Evolutionary conservation across 192 early-diverging fungal species (phyloP).

Genomic region (Coemansia aciculifera): DNA sequence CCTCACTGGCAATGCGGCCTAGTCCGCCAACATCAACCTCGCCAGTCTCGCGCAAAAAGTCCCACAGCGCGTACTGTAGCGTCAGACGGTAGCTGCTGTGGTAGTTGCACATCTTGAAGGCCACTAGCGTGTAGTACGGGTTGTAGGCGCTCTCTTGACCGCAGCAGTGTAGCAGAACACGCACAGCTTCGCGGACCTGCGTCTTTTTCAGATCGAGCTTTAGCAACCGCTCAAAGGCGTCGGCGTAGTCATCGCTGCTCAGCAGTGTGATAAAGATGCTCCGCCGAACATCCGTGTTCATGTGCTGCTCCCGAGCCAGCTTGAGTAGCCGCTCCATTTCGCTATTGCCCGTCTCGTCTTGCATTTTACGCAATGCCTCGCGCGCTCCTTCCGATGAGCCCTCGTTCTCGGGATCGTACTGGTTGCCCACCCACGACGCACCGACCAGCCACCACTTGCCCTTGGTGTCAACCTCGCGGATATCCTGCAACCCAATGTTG

Average conservation of each 20-base stretch:
- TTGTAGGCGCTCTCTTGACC: conserved; percentile 88
- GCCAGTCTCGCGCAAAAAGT: conserved; percentile 83
- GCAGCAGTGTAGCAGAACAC: conserved; percentile 89
- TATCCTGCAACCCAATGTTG: conserved; percentile 82
- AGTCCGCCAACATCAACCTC: conserved; percentile 78
- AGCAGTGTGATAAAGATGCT: conserved; percentile 92
- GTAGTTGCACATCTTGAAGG: conserved; percentile 73
- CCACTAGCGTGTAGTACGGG: conserved; percentile 90
- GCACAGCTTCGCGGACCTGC: conserved; percentile 93
- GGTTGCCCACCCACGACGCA: conserved; percentile 81
- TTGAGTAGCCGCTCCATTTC: conserved; percentile 67
- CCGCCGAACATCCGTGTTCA: conserved; percentile 95
- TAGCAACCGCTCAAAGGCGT: conserved; percentile 85
- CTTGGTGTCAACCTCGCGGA: conserved; percentile 74
- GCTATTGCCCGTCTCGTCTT: conserved; percentile 9
- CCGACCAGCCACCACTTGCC: conserved; percentile 99
- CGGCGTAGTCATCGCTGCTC: conserved; percentile 92
- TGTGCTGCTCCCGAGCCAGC: conserved; percentile 82
- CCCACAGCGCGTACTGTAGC: conserved; percentile 95
- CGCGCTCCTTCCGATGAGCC: conserved; percentile 10
- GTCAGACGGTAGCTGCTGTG: conserved; percentile 85
- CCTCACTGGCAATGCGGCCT: conserved; percentile 36
- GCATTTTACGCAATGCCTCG: conserved; percentile 11
- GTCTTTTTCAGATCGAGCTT: conserved; percentile 84
- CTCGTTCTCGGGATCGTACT: conserved; percentile 17